Conservation (phyloP, 257 asterid genomes). For the Fraxinus quadrangulata region DNA sequence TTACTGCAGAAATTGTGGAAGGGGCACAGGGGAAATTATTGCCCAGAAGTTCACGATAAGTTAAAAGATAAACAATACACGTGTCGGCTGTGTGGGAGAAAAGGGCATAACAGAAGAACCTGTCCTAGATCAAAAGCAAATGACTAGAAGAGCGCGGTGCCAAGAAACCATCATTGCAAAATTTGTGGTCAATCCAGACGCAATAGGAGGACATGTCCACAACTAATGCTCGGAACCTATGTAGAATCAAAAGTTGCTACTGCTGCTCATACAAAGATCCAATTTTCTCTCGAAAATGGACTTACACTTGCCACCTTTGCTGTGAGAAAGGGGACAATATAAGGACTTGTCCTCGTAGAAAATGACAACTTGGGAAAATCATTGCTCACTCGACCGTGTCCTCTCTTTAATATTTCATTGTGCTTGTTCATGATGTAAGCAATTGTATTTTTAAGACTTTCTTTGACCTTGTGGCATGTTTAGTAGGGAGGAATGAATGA, state of each 20-base stretch:
- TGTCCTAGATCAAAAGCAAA: slow-evolving; percentile 55
- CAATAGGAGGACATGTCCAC: slow-evolving; percentile 72
- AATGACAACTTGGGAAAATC: slow-evolving; percentile 22
- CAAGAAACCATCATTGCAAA: slow-evolving; percentile 56
- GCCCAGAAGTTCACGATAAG: slow-evolving; percentile 57
- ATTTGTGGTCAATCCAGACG: slow-evolving; percentile 69
- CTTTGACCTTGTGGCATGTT: not conserved
- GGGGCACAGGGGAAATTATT: slow-evolving; percentile 83
- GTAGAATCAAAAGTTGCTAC: slow-evolving; percentile 17
- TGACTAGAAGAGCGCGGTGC: slow-evolving; percentile 26
- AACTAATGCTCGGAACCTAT: slow-evolving; percentile 17
- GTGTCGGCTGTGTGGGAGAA: slow-evolving; percentile 74
- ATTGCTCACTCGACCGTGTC: not conserved
- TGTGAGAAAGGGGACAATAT: slow-evolving; percentile 53
- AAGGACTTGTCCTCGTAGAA: slow-evolving; percentile 57
- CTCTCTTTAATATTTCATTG: not conserved
- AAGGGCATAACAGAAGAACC: slow-evolving; percentile 89
- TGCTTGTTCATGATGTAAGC: slow-evolving; percentile 15
- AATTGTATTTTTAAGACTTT: not conserved
- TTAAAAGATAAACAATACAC: slow-evolving; percentile 47
- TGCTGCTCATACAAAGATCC: slow-evolving; percentile 19
- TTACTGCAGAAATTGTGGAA: slow-evolving; percentile 77
- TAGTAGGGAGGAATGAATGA: too few relatives aligned
- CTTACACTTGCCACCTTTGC: slow-evolving; percentile 50
- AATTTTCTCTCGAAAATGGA: slow-evolving; percentile 25